Evolutionary conservation across 495 filamentous ascomycete species (phyloP).

Genomic region (Podospora didyma): DNA sequence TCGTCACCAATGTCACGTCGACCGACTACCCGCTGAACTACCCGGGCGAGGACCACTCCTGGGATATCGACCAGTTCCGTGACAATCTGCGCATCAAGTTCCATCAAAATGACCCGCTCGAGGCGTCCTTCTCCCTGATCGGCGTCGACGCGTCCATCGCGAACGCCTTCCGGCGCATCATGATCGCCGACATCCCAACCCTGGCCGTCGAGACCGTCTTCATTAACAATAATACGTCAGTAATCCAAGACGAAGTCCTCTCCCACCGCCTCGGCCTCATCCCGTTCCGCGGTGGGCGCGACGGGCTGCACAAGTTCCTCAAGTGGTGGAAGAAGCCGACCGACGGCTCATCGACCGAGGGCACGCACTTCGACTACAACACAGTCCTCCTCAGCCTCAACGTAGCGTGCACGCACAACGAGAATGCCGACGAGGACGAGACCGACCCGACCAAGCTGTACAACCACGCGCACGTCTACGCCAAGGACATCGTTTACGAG

Average conservation of each 20-base stretch:
- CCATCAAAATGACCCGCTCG: conserved; percentile 70
- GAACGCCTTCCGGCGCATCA: conserved; percentile 96
- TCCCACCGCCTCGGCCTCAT: conserved; percentile 84
- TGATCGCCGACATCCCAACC: conserved; percentile 91
- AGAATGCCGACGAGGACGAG: conserved; percentile 61
- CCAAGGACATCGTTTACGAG: conserved; percentile 69
- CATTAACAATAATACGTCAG: conserved; percentile 89
- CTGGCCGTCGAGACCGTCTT: conserved; percentile 91
- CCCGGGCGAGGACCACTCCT: conserved; percentile 84
- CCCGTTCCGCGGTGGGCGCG: conserved; percentile 72
- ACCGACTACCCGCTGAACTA: conserved; percentile 89
- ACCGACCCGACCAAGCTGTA: conserved; percentile 80
- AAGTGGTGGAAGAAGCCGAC: conserved; percentile 63
- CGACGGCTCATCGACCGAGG: conserved; percentile 25
- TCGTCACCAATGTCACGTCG: conserved; percentile 78
- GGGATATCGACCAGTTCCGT: conserved; percentile 74
- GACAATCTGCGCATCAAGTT: conserved; percentile 69
- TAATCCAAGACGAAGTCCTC: conserved; percentile 97
- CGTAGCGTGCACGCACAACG: conserved; percentile 72
- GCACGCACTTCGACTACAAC: conserved; percentile 67
- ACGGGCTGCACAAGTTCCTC: conserved; percentile 68
- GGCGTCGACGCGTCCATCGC: conserved; percentile 89
- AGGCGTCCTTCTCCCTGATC: conserved; percentile 84
- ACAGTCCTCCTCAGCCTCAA: conserved; percentile 69
- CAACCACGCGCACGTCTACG: conserved; percentile 82